Percentiles rank a stretch among this genome's conserved stretches.
phyloP scores from a whole-genome alignment of 495 filamentous ascomycete genomes.

The Xylaria longipes region DNA sequence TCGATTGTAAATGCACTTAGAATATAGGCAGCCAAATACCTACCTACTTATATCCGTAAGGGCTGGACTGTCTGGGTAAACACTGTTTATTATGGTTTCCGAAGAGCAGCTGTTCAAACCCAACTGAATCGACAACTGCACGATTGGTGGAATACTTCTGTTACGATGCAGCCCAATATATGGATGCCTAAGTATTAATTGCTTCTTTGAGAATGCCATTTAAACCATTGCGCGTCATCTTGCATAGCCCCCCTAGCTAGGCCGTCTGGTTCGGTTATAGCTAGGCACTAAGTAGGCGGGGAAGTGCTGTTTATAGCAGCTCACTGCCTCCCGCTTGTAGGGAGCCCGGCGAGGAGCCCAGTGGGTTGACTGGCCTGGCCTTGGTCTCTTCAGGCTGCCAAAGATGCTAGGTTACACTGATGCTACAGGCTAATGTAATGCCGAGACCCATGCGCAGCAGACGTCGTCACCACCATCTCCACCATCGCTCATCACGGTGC shows the following conservation, averaged over 20 bases:
- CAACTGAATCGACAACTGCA: not conserved
- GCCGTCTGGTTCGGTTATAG: not conserved
- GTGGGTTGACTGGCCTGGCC: not conserved
- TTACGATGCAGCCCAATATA: not conserved
- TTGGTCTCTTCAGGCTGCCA: not conserved
- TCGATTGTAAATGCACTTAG: slow-evolving; percentile 22
- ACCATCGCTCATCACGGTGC: slow-evolving; percentile 18
- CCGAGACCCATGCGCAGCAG: slow-evolving; percentile 11
- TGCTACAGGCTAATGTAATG: slow-evolving; percentile 9
- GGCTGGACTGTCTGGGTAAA: not conserved
- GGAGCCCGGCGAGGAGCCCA: slow-evolving; percentile 3
- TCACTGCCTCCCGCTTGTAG: slow-evolving; percentile 3
- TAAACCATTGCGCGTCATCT: slow-evolving; percentile 14
- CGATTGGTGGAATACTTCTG: not conserved
- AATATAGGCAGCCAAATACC: slow-evolving; percentile 20
- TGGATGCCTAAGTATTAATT: not conserved
- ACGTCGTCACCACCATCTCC: slow-evolving; percentile 22
- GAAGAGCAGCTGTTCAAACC: not conserved
- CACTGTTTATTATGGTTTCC: not conserved
- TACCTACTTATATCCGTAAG: not conserved
- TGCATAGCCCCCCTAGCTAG: slow-evolving; percentile 11
- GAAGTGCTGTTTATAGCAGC: slow-evolving; percentile 12
- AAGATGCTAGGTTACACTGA: slow-evolving; percentile 4
- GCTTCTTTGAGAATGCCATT: not conserved
- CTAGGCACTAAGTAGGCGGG: not conserved